phyloP scores from a whole-genome alignment of 2,329 filamentous ascomycete genomes.

The Neospermospora avenae region DNA sequence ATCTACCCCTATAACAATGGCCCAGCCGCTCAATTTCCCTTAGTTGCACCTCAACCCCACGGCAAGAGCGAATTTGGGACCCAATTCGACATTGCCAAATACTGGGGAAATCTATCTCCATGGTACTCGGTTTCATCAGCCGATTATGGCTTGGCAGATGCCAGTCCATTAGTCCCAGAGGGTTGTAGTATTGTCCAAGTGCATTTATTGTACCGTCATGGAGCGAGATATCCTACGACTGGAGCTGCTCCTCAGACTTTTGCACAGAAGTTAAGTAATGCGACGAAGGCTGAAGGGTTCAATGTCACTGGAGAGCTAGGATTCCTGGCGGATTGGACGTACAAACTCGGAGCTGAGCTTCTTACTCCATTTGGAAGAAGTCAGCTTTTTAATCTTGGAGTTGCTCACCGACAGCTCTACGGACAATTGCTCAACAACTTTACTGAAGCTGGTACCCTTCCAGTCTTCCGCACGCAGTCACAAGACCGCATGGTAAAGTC shows the following conservation, averaged over 20 bases:
- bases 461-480: conserved; percentile 38
- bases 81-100: conserved; percentile 16
- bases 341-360: conserved; percentile 17
- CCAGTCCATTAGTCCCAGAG: conserved; percentile 14
- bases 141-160: conserved; percentile 14
- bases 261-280: conserved; percentile 11
- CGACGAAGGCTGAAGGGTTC: conserved; percentile 9
- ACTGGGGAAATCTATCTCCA: conserved; percentile 17
- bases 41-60: conserved; percentile 14
- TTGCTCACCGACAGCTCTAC: conserved; percentile 42
- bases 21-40: conserved; percentile 10
- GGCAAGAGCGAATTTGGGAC: conserved; percentile 9
- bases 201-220: conserved; percentile 16
- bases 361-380: conserved; percentile 29
- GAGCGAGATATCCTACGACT: conserved; percentile 16
- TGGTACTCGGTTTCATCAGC: conserved; percentile 18
- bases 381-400: conserved; percentile 41
- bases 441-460: conserved; percentile 37
- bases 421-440: conserved; percentile 44
- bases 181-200: conserved; percentile 18
- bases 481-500: conserved; percentile 19
- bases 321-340: conserved; percentile 13
- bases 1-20: conserved; percentile 16
- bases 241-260: conserved; percentile 11
- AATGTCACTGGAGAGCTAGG: conserved; percentile 10